Conservation (phyloP, 164 flowering plant species). For the Vitis amurensis region DNA sequence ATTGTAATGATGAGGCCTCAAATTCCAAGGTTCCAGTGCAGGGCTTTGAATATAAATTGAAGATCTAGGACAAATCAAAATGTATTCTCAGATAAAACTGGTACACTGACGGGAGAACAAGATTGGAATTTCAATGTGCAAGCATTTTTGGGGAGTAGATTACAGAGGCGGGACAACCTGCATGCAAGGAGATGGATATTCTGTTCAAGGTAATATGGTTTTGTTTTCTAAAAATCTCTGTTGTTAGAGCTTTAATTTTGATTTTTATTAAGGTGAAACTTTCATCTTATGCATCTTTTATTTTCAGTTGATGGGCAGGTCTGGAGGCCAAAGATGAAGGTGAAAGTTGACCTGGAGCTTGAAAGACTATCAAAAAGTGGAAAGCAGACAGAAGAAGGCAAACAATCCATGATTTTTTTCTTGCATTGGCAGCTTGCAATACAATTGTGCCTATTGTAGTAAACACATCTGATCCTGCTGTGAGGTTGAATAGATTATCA, state of each 20-base stretch:
- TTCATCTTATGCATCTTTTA: background rate
- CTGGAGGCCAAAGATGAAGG: constrained; percentile 80
- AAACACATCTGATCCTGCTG: constrained; percentile 57
- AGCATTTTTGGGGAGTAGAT: constrained; percentile 80
- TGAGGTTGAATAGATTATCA: constrained; percentile 83
- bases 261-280: background rate
- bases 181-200: constrained; percentile 27
- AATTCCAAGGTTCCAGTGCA: constrained; percentile 86
- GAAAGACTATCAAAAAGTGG: constrained; percentile 43
- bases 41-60: constrained; percentile 97
- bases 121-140: constrained; percentile 96
- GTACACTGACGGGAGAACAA: constrained; percentile 97
- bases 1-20: constrained; percentile 71
- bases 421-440: constrained; percentile 95
- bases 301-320: constrained; percentile 58
- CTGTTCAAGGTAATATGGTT: constrained; percentile 49
- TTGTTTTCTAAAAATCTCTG: background rate
- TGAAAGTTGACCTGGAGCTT: constrained; percentile 65
- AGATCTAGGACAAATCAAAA: constrained; percentile 93
- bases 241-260: background rate
- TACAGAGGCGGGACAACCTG: constrained; percentile 44
- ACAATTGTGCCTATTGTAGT: constrained; percentile 81
- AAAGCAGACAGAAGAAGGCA: constrained; percentile 41
- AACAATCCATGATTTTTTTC: constrained; percentile 71
- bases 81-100: constrained; percentile 96